Evolutionary conservation across 805 yeast genomes (phyloP), one percentile per base, ranked within the genome.

Genomic region (Starmerella bombicola): DNA sequence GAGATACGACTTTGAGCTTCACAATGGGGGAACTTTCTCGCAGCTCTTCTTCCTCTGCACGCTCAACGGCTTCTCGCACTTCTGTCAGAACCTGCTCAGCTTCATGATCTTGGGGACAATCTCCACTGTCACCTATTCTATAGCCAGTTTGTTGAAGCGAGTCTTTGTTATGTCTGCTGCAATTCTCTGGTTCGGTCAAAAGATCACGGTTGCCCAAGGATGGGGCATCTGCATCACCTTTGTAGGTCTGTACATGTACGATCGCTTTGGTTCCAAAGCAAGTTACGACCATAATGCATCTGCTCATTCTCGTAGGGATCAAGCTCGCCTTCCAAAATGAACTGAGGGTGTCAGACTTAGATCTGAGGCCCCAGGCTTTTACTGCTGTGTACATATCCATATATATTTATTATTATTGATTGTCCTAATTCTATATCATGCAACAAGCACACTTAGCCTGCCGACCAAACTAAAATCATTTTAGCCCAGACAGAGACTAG

Each of bases 141-240:
- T 85, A 42, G 94, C 95, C 3, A 76, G 82, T 32, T 71, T 85
- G 72, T 71, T 85, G 73, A 85, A 85, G 62, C 74, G 94, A 53
- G 80, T 85, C n/a, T 80, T 82, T 1, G 73, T 85, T 23, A 84
- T 85, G 32, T 69, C 79, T 1, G 78, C 78, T 1, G 81, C 94
- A 52, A 80, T 86, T 64, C 43, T 79, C 30, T 71, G 70, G 66
- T 70, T 68, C 28, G 78, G 78, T 20, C 69, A 67, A 50, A 49
- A 43, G 21, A 64, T 66, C 16, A 48, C 60, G 2, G 40, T 44
- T 6, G 38, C 57, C 17, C 70, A 65, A 43, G 63, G 59, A 16
- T 63, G 63, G 60, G 70, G 70, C 7, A 64, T 65, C 29, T 43
- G 54, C 32, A 48, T 66, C 41, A 65, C 70, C 10, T 63, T 62